These are phyloP conservation scores for Mycena filopes DNA, from an alignment of 768 basidiomycete genomes.

Conservation along the genomic window DNA sequence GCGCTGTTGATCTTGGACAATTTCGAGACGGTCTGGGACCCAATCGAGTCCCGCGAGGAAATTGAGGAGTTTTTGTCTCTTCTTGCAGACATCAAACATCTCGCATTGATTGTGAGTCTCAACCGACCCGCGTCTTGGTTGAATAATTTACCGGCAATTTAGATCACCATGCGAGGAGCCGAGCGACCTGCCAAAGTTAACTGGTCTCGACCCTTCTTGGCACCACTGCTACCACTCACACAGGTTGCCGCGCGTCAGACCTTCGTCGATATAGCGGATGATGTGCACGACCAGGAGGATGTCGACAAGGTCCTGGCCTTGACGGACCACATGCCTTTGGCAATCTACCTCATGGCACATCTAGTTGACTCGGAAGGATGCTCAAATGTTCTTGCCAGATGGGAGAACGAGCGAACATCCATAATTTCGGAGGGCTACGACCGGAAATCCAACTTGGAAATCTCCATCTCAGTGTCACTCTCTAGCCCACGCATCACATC, in stretches of 20 bases:
- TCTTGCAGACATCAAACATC: neutral
- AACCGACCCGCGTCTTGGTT: neutral
- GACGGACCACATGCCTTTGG: neutral
- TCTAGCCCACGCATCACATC: neutral
- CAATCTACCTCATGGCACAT: neutral
- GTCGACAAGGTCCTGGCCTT: neutral
- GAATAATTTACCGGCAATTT: neutral
- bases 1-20: neutral
- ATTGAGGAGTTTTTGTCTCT: conserved; percentile 5
- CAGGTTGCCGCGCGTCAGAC: neutral
- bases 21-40: too few relatives aligned
- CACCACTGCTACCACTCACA: neutral
- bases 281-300: neutral
- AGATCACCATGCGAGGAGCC: conserved; percentile 14
- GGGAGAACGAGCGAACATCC: neutral
- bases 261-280: neutral
- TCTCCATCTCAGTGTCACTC: neutral
- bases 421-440: neutral
- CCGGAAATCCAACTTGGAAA: neutral
- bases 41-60: neutral
- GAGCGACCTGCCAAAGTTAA: conserved; percentile 2
- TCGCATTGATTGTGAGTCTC: neutral
- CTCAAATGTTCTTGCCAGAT: neutral
- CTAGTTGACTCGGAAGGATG: neutral
- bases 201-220: neutral